Conservation (phyloP, 495 filamentous ascomycete species). For the Penicillium silybi region DNA sequence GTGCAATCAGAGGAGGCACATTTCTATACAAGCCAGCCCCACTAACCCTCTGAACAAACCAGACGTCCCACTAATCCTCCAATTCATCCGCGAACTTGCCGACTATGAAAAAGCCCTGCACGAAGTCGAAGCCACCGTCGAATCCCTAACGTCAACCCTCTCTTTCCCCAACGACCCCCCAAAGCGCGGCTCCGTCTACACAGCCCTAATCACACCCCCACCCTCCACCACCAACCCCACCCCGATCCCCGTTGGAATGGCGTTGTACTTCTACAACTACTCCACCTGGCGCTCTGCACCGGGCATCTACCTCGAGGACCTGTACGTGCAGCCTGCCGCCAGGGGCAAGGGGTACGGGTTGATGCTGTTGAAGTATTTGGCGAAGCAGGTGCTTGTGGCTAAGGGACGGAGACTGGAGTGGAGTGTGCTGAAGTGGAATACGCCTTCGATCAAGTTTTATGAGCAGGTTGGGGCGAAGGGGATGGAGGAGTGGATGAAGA, state of each 20-base stretch:
- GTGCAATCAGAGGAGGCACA: not conserved
- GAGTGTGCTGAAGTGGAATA: conserved; percentile 89
- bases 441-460: conserved; percentile 86
- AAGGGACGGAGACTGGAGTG: conserved; percentile 80
- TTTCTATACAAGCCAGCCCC: not conserved
- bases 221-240: conserved; percentile 23
- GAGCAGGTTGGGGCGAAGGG: conserved; percentile 68
- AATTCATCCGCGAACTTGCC: conserved; percentile 83
- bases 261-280: conserved; percentile 69
- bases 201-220: conserved; percentile 38
- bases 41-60: conserved; percentile 10
- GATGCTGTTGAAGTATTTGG: conserved; percentile 68
- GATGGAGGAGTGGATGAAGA: conserved; percentile 85
- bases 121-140: conserved; percentile 74
- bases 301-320: conserved; percentile 92
- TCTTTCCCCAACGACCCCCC: conserved; percentile 57
- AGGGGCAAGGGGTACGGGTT: conserved; percentile 77
- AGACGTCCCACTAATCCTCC: conserved; percentile 81
- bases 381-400: conserved; percentile 64
- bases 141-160: conserved; percentile 69
- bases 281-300: conserved; percentile 82
- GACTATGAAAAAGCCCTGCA: conserved; percentile 71
- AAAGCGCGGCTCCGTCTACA: conserved; percentile 41
- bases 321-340: conserved; percentile 71
- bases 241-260: conserved; percentile 52